phyloP scores from a whole-genome alignment of 1,284 basidiomycete species.

The Microbotryomycetes sp. region DNA sequence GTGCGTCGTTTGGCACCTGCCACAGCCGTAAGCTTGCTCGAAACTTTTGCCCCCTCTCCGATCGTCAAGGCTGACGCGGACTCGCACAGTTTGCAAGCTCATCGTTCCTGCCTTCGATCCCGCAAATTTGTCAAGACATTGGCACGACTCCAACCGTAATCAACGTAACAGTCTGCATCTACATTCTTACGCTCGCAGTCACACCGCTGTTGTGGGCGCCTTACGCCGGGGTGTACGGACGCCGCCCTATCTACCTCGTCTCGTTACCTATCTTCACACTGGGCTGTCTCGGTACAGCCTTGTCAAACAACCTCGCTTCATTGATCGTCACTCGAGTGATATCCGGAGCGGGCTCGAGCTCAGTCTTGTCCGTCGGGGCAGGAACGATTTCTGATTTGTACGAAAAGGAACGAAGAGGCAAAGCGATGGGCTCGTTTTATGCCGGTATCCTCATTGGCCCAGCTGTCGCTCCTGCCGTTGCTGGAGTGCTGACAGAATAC shows the following conservation, averaged over 20 bases:
- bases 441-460: slow-evolving; percentile 37
- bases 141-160: slow-evolving; percentile 51
- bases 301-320: slow-evolving; percentile 46
- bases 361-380: slow-evolving; percentile 53
- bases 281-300: slow-evolving; percentile 56
- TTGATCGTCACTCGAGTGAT: slow-evolving; percentile 57
- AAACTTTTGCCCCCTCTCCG: not conserved
- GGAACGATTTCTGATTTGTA: slow-evolving; percentile 61
- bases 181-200: slow-evolving; percentile 42
- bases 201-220: slow-evolving; percentile 51
- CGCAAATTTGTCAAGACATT: slow-evolving; percentile 57
- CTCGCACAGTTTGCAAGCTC: slow-evolving; percentile 57
- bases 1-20: no score
- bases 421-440: slow-evolving; percentile 57
- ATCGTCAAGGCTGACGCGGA: not conserved
- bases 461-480: slow-evolving; percentile 40
- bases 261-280: slow-evolving; percentile 56
- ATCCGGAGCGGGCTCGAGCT: slow-evolving; percentile 47
- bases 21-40: no score
- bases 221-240: slow-evolving; percentile 54
- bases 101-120: slow-evolving; percentile 62
- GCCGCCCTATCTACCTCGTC: slow-evolving; percentile 54
- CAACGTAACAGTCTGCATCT: slow-evolving; percentile 50
- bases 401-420: slow-evolving; percentile 54
- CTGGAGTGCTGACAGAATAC: slow-evolving; percentile 43